Base-by-base conservation (phyloP, 176 grass and related monocot species). In the Triticum aestivum region DNA sequence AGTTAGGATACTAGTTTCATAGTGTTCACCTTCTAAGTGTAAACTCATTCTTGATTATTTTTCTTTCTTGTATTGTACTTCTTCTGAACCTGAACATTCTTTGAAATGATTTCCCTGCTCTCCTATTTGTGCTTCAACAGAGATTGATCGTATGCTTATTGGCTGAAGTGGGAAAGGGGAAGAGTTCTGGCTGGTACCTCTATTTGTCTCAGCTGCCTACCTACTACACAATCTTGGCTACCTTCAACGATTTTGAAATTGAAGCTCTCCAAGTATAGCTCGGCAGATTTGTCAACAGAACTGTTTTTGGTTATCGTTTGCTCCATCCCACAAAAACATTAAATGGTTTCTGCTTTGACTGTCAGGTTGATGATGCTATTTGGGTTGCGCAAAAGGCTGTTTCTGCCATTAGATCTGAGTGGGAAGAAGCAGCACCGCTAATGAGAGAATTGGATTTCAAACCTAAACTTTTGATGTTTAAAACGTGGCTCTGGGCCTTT, bases 401-500 rank as follows among this genome's bases (percentile, higher is more conserved):
- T 80, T 27, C 62, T 38, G 82, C 75, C 15, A 41, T 93, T 80
- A 90, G 83, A 85, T 91, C 79, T 84, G 90, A 96, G 75, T 98
- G 97, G 96, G 88, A 86, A 88, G 71, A 79, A 63, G 86, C 92
- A 33, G 35, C 52, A 3, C 34, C 75, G 2, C 38, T 91, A 23
- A 91, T 98, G 92, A 81, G 92, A 89, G 79, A 86, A 82, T 61
- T 98, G 77, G 68, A 84, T 77, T 84, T 98, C 63, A 96, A 96
- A 65, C 82, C 90, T 76, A 89, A 88, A 74, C 79, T 94, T 80
- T 79, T 96, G 79, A 83, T 83, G 85, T 91, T 98, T 61, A 98
- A 92, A 83, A 91, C 96, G 0, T 98, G 96, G 93, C 73, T 95
- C 68, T 98, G 93, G 93, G 92, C 96, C 17, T 96, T 91, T 87